phyloP scores from a whole-genome alignment of 1,284 basidiomycete genomes.

The Fomitopsis palustris region DNA sequence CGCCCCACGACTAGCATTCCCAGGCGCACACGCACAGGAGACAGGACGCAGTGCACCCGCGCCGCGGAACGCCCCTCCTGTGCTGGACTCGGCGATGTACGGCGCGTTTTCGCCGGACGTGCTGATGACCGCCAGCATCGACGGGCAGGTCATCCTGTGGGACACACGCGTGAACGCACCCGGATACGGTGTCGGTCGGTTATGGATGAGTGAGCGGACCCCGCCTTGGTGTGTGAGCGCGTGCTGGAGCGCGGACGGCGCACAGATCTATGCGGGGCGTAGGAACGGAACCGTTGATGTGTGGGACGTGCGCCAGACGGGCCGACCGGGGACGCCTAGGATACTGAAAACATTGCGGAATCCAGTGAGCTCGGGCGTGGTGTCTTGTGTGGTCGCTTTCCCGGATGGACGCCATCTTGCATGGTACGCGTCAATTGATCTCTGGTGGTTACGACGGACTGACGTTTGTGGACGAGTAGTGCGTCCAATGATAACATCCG shows the following conservation, averaged over 20 bases:
- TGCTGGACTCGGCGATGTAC: constrained; percentile 61
- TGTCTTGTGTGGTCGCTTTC: constrained; percentile 87
- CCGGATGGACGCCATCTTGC: constrained; percentile 90
- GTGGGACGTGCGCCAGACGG: constrained; percentile 85
- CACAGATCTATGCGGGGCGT: constrained; percentile 88
- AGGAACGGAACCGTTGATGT: constrained; percentile 91
- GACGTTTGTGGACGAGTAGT: constrained; percentile 38
- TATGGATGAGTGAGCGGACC: constrained; percentile 86
- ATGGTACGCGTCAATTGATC: constrained; percentile 52
- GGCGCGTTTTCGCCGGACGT: constrained; percentile 77
- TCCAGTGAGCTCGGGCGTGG: constrained; percentile 86
- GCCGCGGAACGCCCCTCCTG: constrained; percentile 70
- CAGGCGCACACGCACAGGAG: constrained; percentile 10
- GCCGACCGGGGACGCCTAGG: constrained; percentile 57
- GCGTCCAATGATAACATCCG: constrained; percentile 93
- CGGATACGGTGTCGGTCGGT: constrained; percentile 73
- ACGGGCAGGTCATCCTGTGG: constrained; percentile 92
- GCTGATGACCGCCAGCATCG: constrained; percentile 86
- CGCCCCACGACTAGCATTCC: neutral
- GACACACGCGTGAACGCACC: constrained; percentile 72
- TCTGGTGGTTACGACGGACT: neutral
- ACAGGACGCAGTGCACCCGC: constrained; percentile 19
- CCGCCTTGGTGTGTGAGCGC: constrained; percentile 89
- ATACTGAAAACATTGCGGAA: constrained; percentile 82
- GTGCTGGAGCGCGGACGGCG: constrained; percentile 91